These are phyloP conservation scores for Golovinomyces cichoracearum DNA, from an alignment of 2,329 filamentous ascomycete species.

Conservation along the genomic window DNA sequence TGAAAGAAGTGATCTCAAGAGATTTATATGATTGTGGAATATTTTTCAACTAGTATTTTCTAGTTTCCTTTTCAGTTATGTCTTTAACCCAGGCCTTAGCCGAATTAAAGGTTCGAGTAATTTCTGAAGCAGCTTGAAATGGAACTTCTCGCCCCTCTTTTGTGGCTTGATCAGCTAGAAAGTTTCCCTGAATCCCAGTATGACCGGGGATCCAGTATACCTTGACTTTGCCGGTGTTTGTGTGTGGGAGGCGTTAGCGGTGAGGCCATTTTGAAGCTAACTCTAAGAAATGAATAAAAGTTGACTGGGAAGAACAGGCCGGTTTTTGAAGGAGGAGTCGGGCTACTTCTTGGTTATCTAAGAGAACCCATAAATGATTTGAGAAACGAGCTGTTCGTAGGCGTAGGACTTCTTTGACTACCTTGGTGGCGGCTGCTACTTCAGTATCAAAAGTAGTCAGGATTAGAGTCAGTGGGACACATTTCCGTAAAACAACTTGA, in stretches of 20 bases:
- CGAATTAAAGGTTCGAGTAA: too few relatives aligned
- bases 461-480: too few relatives aligned
- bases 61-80: too few relatives aligned
- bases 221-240: neutral
- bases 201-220: neutral
- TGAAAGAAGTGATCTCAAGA: too few relatives aligned
- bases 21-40: too few relatives aligned
- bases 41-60: too few relatives aligned
- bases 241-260: neutral
- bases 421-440: neutral
- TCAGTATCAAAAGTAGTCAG: neutral
- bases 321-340: neutral
- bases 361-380: neutral
- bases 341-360: neutral
- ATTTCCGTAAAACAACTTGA: too few relatives aligned
- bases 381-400: neutral
- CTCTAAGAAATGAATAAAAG: neutral
- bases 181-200: neutral
- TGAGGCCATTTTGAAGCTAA: neutral
- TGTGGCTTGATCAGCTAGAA: neutral
- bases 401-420: neutral
- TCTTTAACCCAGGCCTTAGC: too few relatives aligned
- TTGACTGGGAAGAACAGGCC: neutral
- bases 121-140: too few relatives aligned
- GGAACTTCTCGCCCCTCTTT: too few relatives aligned